Evolutionary conservation across 2,329 filamentous ascomycete species (phyloP).

Genomic region (Aspergillus japonicus): DNA sequence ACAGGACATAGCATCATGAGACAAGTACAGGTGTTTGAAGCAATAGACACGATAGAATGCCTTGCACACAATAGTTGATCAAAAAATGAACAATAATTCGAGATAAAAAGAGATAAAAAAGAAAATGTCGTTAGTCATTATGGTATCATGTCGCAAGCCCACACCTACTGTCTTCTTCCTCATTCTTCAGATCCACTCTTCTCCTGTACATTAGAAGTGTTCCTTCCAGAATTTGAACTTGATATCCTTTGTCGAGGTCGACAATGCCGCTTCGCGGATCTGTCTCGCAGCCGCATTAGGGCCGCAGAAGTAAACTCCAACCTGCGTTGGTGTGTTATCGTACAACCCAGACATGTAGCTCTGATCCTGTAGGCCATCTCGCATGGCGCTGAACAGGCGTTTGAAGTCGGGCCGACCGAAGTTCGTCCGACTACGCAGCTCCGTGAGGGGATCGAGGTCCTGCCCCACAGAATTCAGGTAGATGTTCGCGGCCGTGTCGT

Average conservation of each 20-base stretch:
- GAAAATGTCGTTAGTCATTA: slow-evolving; percentile 25
- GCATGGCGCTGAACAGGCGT: slow-evolving; percentile 77
- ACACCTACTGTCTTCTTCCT: not conserved
- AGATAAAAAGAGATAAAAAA: slow-evolving; percentile 4
- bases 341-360: slow-evolving; percentile 83
- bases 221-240: slow-evolving; percentile 99
- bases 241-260: slow-evolving; percentile 72
- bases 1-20: slow-evolving; percentile 10
- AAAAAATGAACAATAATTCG: not conserved
- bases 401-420: slow-evolving; percentile 91
- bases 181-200: not conserved
- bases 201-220: slow-evolving; percentile 53
- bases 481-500: slow-evolving; percentile 93
- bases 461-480: slow-evolving; percentile 92
- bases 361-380: slow-evolving; percentile 79
- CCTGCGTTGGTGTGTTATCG: slow-evolving; percentile 72
- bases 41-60: not conserved
- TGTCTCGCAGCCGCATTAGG: slow-evolving; percentile 76
- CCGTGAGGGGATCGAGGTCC: slow-evolving; percentile 84
- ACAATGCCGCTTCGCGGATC: slow-evolving; percentile 78
- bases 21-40: slow-evolving; percentile 11
- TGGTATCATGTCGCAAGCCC: slow-evolving; percentile 1
- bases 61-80: too few relatives aligned
- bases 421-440: slow-evolving; percentile 85
- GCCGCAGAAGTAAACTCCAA: slow-evolving; percentile 98